Conservation (phyloP, 371 early-diverging fungal species). For the Lichtheimia ramosa region DNA sequence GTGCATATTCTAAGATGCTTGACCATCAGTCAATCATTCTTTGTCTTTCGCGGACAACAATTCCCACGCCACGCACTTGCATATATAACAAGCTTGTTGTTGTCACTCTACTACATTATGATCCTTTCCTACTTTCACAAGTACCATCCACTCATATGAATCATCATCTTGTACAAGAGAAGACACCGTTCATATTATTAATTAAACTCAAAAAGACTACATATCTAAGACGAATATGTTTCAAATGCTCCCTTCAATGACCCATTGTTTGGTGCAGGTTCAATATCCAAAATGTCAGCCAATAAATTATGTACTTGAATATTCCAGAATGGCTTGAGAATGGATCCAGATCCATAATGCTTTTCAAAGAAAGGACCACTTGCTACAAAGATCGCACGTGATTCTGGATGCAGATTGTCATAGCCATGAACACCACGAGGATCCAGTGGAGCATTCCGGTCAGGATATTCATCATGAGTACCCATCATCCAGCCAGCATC, state of each 20-base stretch:
- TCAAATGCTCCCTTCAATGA: slow-evolving; percentile 27
- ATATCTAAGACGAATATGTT: too few relatives aligned
- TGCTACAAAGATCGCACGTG: slow-evolving; percentile 90
- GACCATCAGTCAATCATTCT: too few relatives aligned
- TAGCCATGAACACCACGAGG: slow-evolving; percentile 86
- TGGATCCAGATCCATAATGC: slow-evolving; percentile 8
- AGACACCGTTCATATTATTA: too few relatives aligned
- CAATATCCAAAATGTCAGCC: slow-evolving; percentile 36
- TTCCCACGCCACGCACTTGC: too few relatives aligned
- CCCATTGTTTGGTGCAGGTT: slow-evolving; percentile 42
- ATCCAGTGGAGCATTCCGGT: slow-evolving; percentile 16
- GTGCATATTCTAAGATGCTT: too few relatives aligned
- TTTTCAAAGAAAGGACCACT: slow-evolving; percentile 70
- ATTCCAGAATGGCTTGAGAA: slow-evolving; percentile 39
- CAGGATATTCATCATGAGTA: slow-evolving; percentile 39
- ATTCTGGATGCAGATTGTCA: slow-evolving; percentile 73
- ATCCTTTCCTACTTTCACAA: too few relatives aligned
- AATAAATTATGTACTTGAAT: slow-evolving; percentile 42
- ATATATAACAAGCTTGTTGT: too few relatives aligned
- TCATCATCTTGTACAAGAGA: too few relatives aligned
- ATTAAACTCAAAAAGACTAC: too few relatives aligned
- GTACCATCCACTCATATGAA: too few relatives aligned
- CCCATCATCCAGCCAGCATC: slow-evolving; percentile 64
- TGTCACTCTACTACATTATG: too few relatives aligned
- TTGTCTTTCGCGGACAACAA: too few relatives aligned